phyloP scores from a whole-genome alignment of 179 eudicot genomes.

The Carnegiea gigantea region DNA sequence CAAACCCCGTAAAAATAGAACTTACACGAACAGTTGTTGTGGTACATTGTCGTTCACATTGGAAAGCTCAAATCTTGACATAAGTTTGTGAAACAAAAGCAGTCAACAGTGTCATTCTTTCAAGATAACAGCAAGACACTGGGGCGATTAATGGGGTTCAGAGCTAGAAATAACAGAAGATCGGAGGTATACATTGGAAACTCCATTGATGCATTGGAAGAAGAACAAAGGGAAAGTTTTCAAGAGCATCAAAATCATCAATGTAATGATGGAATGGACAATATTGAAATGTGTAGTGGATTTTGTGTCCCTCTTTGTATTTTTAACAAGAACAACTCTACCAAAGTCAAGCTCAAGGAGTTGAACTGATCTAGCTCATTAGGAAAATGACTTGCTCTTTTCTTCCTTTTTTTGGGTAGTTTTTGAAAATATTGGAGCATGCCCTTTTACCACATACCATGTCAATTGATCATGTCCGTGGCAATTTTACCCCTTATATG shows the following conservation, averaged over 20 bases:
- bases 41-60: too few relatives aligned
- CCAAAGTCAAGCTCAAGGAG: constrained; percentile 16
- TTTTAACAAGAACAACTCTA: constrained; percentile 10
- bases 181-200: constrained; percentile 12
- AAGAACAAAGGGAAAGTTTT: not conserved
- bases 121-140: constrained; percentile 59
- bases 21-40: too few relatives aligned
- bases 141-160: constrained; percentile 56
- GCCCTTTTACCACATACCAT: not conserved
- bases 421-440: not conserved
- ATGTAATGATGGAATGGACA: not conserved
- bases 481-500: not conserved
- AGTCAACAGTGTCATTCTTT: constrained; percentile 68
- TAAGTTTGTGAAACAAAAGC: not conserved
- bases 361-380: not conserved
- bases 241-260: constrained; percentile 5
- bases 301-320: constrained; percentile 46
- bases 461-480: not conserved
- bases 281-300: constrained; percentile 32
- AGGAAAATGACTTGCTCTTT: not conserved
- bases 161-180: constrained; percentile 31
- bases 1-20: too few relatives aligned
- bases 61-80: not conserved
- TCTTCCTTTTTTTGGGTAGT: not conserved
- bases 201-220: constrained; percentile 1